phyloP scores from a whole-genome alignment of 1,284 basidiomycete genomes.

The Rhizopogon hawkerae region DNA sequence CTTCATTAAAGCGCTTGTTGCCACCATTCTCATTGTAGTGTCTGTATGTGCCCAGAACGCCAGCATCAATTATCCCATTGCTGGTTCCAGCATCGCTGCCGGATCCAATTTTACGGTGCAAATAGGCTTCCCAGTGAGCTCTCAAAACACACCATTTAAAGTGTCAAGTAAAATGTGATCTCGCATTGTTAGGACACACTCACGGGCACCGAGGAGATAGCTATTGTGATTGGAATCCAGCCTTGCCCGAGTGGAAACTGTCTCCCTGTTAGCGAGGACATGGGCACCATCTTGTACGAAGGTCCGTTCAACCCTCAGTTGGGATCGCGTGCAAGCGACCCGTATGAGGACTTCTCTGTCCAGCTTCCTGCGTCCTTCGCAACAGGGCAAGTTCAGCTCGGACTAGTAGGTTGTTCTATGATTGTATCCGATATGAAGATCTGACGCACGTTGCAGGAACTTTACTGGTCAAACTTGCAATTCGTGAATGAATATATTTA shows the following conservation, averaged over 20 bases:
- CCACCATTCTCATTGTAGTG: conserved; percentile 1
- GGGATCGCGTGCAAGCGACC: neutral
- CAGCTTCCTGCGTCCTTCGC: conserved; percentile 6
- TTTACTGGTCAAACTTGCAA: conserved; percentile 1
- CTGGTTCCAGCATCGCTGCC: conserved; percentile 6
- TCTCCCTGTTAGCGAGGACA: neutral
- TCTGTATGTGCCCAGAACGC: conserved; percentile 3
- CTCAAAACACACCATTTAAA: neutral
- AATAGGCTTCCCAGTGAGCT: conserved; percentile 4
- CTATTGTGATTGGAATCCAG: conserved; percentile 7
- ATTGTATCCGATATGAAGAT: neutral
- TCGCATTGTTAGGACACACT: neutral
- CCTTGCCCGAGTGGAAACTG: conserved; percentile 8
- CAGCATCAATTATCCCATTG: conserved; percentile 1
- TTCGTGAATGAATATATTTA: conserved; percentile 9
- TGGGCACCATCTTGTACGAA: conserved; percentile 7
- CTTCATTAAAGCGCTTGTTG: neutral
- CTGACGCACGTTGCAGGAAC: neutral
- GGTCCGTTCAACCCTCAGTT: conserved; percentile 5
- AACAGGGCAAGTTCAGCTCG: conserved; percentile 6
- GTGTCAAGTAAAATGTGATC: neutral
- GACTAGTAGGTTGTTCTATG: conserved; percentile 6
- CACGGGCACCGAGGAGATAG: neutral
- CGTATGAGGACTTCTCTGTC: conserved; percentile 7
- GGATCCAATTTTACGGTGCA: conserved; percentile 8